Conservation (phyloP, 345 rosid genomes). For the Diplotaxis tenuifolia region DNA sequence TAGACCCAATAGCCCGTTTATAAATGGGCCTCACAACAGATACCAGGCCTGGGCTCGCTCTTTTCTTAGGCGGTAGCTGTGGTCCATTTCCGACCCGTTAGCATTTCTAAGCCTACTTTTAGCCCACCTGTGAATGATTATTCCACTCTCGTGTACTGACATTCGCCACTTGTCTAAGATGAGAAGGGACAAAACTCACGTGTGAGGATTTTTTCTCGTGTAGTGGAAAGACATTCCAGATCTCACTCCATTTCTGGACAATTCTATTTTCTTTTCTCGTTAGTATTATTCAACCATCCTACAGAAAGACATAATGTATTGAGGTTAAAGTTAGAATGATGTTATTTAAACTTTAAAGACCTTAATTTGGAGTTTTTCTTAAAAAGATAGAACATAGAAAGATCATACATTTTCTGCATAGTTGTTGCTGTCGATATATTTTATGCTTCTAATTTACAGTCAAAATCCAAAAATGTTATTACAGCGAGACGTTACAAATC, state of each 20-base stretch:
- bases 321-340: neutral
- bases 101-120: neutral
- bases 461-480: neutral
- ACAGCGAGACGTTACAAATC: neutral
- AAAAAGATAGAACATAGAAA: neutral
- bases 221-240: neutral
- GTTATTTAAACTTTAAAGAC: no score
- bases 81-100: neutral
- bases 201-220: no score
- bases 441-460: neutral
- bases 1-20: neutral
- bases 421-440: neutral
- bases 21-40: neutral
- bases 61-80: neutral
- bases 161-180: slow-evolving; percentile 8
- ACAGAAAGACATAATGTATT: neutral
- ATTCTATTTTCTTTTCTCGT: neutral
- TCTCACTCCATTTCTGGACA: neutral
- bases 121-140: neutral
- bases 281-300: neutral
- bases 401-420: neutral
- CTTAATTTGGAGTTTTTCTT: neutral
- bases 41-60: neutral
- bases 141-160: slow-evolving; percentile 3
- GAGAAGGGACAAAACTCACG: slow-evolving; percentile 9